Base-by-base conservation (phyloP, 1,139 yeast species). In the Candida frijolesensis region DNA sequence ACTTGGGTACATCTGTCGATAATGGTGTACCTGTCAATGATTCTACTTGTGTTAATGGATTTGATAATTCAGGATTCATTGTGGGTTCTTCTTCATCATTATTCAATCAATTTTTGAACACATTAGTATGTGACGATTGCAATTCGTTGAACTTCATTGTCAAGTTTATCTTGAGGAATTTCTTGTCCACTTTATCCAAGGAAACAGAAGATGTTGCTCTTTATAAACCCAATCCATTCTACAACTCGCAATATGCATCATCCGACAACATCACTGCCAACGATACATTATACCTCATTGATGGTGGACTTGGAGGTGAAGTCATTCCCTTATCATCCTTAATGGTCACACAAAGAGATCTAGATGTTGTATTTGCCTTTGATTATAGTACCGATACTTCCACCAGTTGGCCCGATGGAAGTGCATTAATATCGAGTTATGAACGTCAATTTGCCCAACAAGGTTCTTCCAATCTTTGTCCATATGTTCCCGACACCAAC, bases 21-120 rank as follows among this genome's bases (percentile, higher is more conserved):
- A 74, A 82, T 56, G 96, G 96, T 47, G 57, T 66, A 14, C 82
- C 85, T 11, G 61, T 60, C 12, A 64, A 59, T 42, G 58, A 56
- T 25, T 25, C 29, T 25, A 25, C 10, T 15, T 89, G 96, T 71
- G 69, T 82, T 52, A 78, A 74, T 8, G 96, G 96, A 1, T 85
- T 78, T 57, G 96, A 89, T 67, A 88, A 89, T 63, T 87, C 90
- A 15, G 96, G 95, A 1, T 89, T 83, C 62, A 75, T 87, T 45
- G 71, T 87, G 74, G 96, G 96, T 42, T 85, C 96, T 2, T 87
- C 96, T 0, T 87, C 96, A 0, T 77, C 94, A 0, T 72, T 90
- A 51, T 90, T 89, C 71, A 89, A 89, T 67, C 83, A 83, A 62
- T 83, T 86, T 59, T 65, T 87, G 42, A 70, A 86, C 52, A 80